Conservation (phyloP, 768 basidiomycete genomes). For the Termitomyces eurrhizus region DNA sequence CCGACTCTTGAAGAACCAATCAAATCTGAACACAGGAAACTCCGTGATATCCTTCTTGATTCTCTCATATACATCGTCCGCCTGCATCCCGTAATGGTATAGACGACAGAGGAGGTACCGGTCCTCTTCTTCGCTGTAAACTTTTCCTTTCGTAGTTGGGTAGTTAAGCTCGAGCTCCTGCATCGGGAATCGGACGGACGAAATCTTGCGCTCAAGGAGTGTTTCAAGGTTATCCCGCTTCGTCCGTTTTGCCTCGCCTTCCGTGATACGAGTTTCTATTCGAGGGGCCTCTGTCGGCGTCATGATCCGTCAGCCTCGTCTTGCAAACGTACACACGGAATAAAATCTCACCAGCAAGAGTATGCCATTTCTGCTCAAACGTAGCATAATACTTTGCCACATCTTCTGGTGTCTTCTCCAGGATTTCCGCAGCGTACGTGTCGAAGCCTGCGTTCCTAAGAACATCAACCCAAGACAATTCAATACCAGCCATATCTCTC, state of each 20-base stretch:
- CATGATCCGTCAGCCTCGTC: not conserved
- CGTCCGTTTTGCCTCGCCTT: conserved; percentile 87
- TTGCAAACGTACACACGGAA: not conserved
- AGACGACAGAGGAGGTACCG: conserved; percentile 89
- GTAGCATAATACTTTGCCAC: conserved; percentile 75
- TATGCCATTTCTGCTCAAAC: conserved; percentile 88
- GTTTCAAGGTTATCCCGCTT: conserved; percentile 78
- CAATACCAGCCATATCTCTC: not conserved
- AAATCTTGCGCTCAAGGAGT: conserved; percentile 79
- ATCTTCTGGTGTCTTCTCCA: conserved; percentile 77
- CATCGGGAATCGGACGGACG: conserved; percentile 84
- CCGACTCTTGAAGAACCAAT: conserved; percentile 97
- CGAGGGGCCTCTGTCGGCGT: conserved; percentile 65
- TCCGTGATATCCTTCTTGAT: conserved; percentile 97
- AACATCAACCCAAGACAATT: not conserved
- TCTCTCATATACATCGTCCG: conserved; percentile 87
- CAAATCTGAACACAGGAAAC: conserved; percentile 95
- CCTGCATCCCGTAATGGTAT: conserved; percentile 85
- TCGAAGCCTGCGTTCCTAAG: conserved; percentile 61
- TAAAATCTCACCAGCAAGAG: conserved; percentile 60
- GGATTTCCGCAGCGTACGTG: conserved; percentile 76
- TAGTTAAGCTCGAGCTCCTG: conserved; percentile 96
- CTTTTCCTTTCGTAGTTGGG: conserved; percentile 93
- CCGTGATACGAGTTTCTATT: conserved; percentile 77
- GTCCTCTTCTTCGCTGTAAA: conserved; percentile 96